Conservation (phyloP, 495 filamentous ascomycete genomes). For the Aspergillus hancockii region DNA sequence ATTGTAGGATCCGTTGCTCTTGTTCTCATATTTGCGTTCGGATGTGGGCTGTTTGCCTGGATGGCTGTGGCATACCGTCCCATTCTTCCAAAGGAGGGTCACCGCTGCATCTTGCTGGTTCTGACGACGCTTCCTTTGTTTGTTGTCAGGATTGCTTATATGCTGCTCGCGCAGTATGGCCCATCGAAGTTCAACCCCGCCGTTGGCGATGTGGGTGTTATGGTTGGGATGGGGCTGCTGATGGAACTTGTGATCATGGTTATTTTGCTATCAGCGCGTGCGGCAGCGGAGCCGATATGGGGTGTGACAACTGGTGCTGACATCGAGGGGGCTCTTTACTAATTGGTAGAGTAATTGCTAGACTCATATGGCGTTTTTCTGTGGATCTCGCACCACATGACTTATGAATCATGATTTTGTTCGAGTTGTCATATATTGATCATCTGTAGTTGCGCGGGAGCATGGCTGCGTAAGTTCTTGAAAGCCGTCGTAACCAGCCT, state of each 20-base stretch:
- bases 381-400: too few relatives aligned
- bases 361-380: too few relatives aligned
- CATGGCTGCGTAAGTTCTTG: conserved; percentile 29
- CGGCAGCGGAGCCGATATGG: conserved; percentile 27
- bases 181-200: conserved; percentile 25
- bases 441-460: conserved; percentile 25
- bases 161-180: conserved; percentile 29
- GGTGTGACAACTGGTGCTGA: conserved; percentile 4
- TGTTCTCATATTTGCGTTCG: conserved; percentile 29
- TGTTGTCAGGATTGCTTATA: conserved; percentile 26
- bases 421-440: not conserved
- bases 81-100: conserved; percentile 25
- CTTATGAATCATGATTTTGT: too few relatives aligned
- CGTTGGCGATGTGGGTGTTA: conserved; percentile 22
- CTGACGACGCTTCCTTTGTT: conserved; percentile 28
- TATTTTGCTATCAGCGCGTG: conserved; percentile 27
- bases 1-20: conserved; percentile 29
- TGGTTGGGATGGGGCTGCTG: conserved; percentile 32
- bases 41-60: conserved; percentile 26
- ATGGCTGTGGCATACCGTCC: conserved; percentile 25
- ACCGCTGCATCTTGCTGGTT: conserved; percentile 24
- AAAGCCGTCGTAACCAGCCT: conserved; percentile 26
- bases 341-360: not conserved
- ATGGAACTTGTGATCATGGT: conserved; percentile 33
- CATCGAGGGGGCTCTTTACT: not conserved